Base-by-base conservation (phyloP, 805 yeast species). In the Sungouiozyma ichnusensis region DNA sequence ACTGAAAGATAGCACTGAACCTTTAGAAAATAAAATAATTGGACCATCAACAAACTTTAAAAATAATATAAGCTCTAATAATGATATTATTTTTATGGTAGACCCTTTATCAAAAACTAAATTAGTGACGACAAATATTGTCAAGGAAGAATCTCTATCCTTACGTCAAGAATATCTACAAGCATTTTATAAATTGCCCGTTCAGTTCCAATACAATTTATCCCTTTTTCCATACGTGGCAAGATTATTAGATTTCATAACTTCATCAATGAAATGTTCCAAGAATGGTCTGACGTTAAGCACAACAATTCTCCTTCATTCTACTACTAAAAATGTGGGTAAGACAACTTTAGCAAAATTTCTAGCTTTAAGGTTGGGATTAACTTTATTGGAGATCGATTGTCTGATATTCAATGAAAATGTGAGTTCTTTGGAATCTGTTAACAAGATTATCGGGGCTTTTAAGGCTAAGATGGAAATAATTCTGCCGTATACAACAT, bases 261-360 rank as follows among this genome's bases (percentile, higher is more conserved):
- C 62, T 15, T 77, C 94, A 0, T 67, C 77, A 2, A 60, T 71
- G 33, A 45, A 45, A 17, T 48, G 51, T 42, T 48, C 24, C 29
- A 58, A 46, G 38, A 51, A 51, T n/a, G 48, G 47, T 15, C 55
- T 66, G 1, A 60, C 67, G 2, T 53, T 85, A 29, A 72, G 70
- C 38, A 79, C 94, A 0, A 71, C 85, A 0, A 63, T 87, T 0
- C 56, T 87, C 19, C 57, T 92, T 17, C 74, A 72, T 39, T 85
- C 96, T 3, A 64, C 77, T 51, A 73, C 78, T 24, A 67, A 94
- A 41, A 86, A 83, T 7, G 76, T 84, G 5, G 98, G 98, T 0
- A 90, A 90, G 54, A 57, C 82, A 0, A 76, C 81, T 0, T 53
- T 84, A 18, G 75, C 85, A 0, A 60, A 71, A 39, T 73, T 74